phyloP scores from a whole-genome alignment of 495 filamentous ascomycete species.

The Podospora sp. region DNA sequence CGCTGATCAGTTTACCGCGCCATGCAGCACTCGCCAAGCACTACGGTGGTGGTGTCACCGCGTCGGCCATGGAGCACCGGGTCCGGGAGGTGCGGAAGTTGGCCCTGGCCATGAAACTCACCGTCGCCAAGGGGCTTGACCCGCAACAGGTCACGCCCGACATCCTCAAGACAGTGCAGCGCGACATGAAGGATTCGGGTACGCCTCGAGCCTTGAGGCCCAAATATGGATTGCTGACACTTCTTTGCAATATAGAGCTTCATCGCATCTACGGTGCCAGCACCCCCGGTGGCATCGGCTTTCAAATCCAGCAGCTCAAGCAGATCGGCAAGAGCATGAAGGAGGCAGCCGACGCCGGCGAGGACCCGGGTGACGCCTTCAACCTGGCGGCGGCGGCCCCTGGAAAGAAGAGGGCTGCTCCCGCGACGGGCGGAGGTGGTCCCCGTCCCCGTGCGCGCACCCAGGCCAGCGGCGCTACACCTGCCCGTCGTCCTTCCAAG shows the following conservation, averaged over 20 bases:
- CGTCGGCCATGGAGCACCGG: neutral
- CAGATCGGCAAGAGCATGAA: neutral
- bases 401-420: neutral
- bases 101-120: neutral
- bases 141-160: neutral
- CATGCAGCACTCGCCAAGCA: neutral
- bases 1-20: neutral
- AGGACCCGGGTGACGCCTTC: neutral
- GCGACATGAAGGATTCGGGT: neutral
- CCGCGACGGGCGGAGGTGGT: neutral
- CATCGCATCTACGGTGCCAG: neutral
- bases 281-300: neutral
- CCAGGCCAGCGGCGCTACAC: neutral
- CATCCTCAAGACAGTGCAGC: neutral
- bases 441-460: neutral
- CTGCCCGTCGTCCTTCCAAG: neutral
- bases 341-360: neutral
- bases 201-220: neutral
- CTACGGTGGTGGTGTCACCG: neutral
- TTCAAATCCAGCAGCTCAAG: neutral
- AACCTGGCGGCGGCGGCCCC: neutral
- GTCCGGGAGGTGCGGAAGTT: neutral
- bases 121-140: neutral
- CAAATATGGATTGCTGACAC: neutral
- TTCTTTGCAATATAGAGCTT: neutral